Evolutionary conservation across 257 asterid species (phyloP).

Genomic region (Apocynum venetum): DNA sequence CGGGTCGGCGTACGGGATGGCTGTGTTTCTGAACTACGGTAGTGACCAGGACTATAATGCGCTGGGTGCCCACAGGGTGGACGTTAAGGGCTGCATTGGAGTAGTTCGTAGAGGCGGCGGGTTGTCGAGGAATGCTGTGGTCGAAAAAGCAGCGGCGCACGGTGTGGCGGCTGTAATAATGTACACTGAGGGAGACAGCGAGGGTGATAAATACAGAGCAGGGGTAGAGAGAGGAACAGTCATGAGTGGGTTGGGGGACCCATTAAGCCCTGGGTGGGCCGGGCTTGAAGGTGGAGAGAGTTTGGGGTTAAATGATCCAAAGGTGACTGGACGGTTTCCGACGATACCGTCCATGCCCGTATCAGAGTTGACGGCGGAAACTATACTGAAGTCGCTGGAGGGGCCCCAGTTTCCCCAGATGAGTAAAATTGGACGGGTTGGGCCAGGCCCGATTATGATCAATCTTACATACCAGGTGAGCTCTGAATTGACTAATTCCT

Average conservation of each 20-base stretch:
- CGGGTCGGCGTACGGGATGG: constrained; percentile 61
- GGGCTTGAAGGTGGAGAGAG: constrained; percentile 58
- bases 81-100: constrained; percentile 70
- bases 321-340: constrained; percentile 57
- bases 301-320: constrained; percentile 43
- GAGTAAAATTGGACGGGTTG: constrained; percentile 39
- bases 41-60: constrained; percentile 61
- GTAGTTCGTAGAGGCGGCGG: constrained; percentile 69
- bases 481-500: neutral
- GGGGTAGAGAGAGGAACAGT: constrained; percentile 98
- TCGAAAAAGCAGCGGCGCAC: constrained; percentile 67
- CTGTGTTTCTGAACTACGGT: constrained; percentile 76
- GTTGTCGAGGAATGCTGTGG: constrained; percentile 68
- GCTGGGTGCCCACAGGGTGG: constrained; percentile 46
- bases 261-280: constrained; percentile 90
- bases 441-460: constrained; percentile 76
- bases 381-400: constrained; percentile 47
- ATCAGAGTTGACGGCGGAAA: constrained; percentile 63
- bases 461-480: constrained; percentile 75
- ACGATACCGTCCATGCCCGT: constrained; percentile 78
- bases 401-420: constrained; percentile 47
- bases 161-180: constrained; percentile 80
- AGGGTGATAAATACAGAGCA: constrained; percentile 22
- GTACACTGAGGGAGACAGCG: constrained; percentile 64
- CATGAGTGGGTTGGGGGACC: constrained; percentile 89